Conservation (phyloP, 257 asterid species). For the Ehretia macrophylla region DNA sequence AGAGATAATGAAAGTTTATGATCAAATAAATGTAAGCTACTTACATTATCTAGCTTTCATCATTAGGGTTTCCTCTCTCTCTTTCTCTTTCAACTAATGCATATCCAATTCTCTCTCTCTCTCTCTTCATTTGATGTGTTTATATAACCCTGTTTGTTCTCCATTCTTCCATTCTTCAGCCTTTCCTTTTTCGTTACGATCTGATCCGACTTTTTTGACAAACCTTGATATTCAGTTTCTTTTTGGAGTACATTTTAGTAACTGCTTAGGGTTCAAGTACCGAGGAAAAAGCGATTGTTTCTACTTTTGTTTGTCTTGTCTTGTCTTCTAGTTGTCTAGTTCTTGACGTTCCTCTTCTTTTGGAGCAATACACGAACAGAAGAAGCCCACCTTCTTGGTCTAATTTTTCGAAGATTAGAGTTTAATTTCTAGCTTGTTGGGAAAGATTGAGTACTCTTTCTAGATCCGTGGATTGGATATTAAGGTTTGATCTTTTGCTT, state of each 20-base stretch:
- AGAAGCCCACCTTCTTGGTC: constrained; percentile 10
- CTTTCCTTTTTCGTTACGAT: constrained; percentile 29
- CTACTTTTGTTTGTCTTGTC: constrained; percentile 5
- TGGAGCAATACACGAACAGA: constrained; percentile 16
- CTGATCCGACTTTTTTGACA: constrained; percentile 32
- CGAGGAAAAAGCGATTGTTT: constrained; percentile 34
- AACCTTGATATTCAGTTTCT: constrained; percentile 23
- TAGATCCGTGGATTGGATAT: constrained; percentile 15
- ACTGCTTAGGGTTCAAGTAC: constrained; percentile 37
- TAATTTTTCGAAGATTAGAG: background rate
- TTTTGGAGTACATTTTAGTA: background rate
- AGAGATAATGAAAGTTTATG: constrained; percentile 24
- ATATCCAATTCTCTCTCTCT: constrained; percentile 14
- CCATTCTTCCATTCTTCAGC: constrained; percentile 32
- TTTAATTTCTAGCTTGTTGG: background rate
- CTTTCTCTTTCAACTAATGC: too few species aligned
- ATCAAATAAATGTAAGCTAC: constrained; percentile 8
- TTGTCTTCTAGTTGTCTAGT: constrained; percentile 30
- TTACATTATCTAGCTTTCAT: constrained; percentile 30
- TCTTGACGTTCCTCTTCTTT: background rate
- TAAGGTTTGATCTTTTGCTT: constrained; percentile 17
- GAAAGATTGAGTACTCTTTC: constrained; percentile 4
- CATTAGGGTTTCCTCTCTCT: constrained; percentile 58
- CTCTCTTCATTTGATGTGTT: constrained; percentile 9
- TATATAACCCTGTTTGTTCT: constrained; percentile 31